phyloP scores from a whole-genome alignment of 208 protist species.

The Acanthamoeba lenticulata region DNA sequence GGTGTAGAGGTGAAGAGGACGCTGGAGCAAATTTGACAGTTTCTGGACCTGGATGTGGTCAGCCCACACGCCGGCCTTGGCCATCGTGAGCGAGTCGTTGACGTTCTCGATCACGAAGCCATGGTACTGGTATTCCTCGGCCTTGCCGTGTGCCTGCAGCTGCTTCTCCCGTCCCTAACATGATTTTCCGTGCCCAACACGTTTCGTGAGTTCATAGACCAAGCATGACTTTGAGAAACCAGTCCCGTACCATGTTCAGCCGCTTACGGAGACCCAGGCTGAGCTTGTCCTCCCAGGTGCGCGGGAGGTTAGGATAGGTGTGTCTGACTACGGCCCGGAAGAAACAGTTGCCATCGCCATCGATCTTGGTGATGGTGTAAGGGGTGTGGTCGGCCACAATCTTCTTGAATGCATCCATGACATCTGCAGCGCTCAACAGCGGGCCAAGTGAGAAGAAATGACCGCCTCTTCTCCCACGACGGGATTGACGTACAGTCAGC shows the following conservation, averaged over 20 bases:
- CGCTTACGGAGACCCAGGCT: conserved; percentile 39
- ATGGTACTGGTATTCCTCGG: conserved; percentile 9
- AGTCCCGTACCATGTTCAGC: background rate
- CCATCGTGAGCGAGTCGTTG: conserved; percentile 55
- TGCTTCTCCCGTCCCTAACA: background rate
- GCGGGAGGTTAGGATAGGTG: conserved; percentile 18
- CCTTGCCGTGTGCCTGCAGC: conserved; percentile 11
- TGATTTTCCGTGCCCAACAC: too few relatives aligned
- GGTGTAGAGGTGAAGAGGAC: background rate
- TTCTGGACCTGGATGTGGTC: conserved; percentile 60
- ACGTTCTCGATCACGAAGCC: conserved; percentile 64
- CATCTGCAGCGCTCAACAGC: too few relatives aligned
- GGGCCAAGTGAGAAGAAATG: background rate
- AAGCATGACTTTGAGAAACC: too few relatives aligned
- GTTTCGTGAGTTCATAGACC: too few relatives aligned
- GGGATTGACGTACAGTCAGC: conserved; percentile 55
- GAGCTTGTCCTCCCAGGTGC: conserved; percentile 34
- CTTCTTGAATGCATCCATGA: conserved; percentile 51
- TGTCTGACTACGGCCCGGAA: conserved; percentile 18
- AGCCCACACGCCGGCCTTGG: conserved; percentile 57
- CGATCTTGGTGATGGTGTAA: background rate
- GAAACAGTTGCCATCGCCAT: conserved; percentile 64
- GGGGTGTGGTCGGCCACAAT: conserved; percentile 20
- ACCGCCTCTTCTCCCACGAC: too few relatives aligned
- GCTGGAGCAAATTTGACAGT: background rate